Percentiles rank a stretch among this genome's conserved stretches.
phyloP scores from a whole-genome alignment of 148 eudicot genomes.

The Spergularia marina region DNA sequence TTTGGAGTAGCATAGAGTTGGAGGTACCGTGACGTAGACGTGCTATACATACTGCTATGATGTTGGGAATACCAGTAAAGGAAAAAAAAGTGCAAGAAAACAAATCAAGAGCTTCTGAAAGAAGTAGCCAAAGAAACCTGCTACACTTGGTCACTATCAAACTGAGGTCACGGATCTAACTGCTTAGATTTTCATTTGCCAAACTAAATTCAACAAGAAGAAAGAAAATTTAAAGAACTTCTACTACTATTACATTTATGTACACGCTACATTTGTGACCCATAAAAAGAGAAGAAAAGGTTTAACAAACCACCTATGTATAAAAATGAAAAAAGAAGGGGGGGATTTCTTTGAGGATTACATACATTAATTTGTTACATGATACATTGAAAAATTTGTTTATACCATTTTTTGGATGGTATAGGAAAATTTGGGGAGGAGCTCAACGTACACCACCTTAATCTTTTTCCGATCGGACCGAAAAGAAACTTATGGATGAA shows the following conservation, averaged over 20 bases:
- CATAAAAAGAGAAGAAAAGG: background rate
- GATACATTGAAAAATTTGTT: constrained; percentile 20
- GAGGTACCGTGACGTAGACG: too few species aligned
- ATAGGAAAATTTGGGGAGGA: constrained; percentile 29
- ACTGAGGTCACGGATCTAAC: constrained; percentile 47
- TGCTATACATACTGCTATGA: too few species aligned
- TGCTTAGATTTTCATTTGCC: constrained; percentile 25
- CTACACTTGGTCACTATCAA: constrained; percentile 44
- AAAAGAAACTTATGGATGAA: background rate
- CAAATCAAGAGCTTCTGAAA: constrained; percentile 14
- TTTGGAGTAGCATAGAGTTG: too few species aligned
- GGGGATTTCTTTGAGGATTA: constrained; percentile 21
- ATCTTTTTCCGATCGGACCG: too few species aligned
- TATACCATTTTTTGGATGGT: constrained; percentile 24
- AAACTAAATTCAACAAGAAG: background rate
- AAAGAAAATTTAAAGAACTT: background rate
- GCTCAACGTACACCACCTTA: background rate
- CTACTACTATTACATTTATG: constrained; percentile 30
- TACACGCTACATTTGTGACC: constrained; percentile 20
- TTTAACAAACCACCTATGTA: constrained; percentile 27
- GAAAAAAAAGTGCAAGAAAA: constrained; percentile 1
- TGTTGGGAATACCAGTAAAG: constrained; percentile 9
- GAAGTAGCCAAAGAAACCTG: constrained; percentile 26
- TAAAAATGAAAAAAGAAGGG: constrained; percentile 6
- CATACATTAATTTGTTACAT: constrained; percentile 42